Conservation (phyloP, 176 grass and related monocot genomes). For the Tillandsia fasciculata region DNA sequence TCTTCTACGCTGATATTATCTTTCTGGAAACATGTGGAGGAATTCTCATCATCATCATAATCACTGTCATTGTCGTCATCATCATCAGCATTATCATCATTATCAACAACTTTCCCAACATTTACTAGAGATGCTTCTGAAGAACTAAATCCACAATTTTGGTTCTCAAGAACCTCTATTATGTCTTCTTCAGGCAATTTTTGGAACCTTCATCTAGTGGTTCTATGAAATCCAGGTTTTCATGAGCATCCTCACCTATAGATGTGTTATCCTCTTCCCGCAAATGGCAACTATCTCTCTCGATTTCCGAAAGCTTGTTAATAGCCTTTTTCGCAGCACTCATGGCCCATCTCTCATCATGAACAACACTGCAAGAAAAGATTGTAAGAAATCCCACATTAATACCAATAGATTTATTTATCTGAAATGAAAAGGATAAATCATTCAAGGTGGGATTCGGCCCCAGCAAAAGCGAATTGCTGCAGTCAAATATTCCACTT, state of each 20-base stretch:
- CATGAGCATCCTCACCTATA: not conserved
- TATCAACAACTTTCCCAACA: not conserved
- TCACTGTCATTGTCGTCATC: not conserved
- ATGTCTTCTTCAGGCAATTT: not conserved
- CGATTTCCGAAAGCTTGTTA: constrained; percentile 9
- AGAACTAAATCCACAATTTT: not conserved
- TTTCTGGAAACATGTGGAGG: constrained; percentile 6
- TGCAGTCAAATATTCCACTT: not conserved
- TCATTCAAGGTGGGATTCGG: not conserved
- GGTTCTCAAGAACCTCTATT: not conserved
- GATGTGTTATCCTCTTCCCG: not conserved
- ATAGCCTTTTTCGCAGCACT: constrained; percentile 30
- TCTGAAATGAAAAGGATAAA: not conserved
- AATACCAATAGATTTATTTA: not conserved
- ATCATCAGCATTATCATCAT: not conserved
- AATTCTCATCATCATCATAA: constrained; percentile 4
- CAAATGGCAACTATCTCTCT: not conserved
- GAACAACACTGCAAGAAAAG: not conserved
- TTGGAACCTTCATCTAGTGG: not conserved
- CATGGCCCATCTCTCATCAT: constrained; percentile 20
- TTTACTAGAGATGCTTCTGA: not conserved
- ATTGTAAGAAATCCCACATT: not conserved
- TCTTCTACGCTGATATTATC: constrained; percentile 30
- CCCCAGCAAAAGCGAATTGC: not conserved
- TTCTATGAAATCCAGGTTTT: not conserved